Base-by-base conservation (phyloP, 2,329 filamentous ascomycete species). In the Xylariomycetidae sp. region DNA sequence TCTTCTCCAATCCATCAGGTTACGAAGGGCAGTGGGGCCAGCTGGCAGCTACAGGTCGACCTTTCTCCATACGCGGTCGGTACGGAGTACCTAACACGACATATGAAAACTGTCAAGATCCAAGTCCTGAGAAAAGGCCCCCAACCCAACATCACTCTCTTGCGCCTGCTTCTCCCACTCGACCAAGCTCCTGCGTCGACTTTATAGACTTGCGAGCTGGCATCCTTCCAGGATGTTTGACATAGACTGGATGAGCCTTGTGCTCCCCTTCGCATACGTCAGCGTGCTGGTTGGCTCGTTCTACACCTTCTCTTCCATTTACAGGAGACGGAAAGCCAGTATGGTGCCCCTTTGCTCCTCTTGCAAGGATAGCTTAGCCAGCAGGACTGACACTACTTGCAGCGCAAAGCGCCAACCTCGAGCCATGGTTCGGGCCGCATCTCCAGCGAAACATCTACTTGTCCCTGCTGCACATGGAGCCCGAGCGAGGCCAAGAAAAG, bases 361-460 rank as follows among this genome's bases (percentile, higher is more conserved):
- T 13, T 24, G 18, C 10, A 12, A 26, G 16, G 6, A 13, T 7
- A 14, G n/a, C n/a, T 25, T 14, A 7, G 12, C n/a, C 4, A 12
- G n/a, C 17, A 29, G 28, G n/a, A 17, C 24, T 24, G 9, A 5
- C 19, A 32, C 34, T 34, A 29, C 13, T 32, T 35, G 35, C 46
- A 88, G 84, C 70, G 46, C 79, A 87, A 65, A 83, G 84, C 51
- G 82, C 86, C 34, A 86, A 85, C 48, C 79, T 98, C 41, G 87
- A 85, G 47, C 88, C 90, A 48, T 98, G 92, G 90, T 98, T 98
- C 63, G 81, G 82, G 16, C 75, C 83, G 32, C 89, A 98, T 59
- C 70, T 93, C 32, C 85, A 92, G 63, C 85, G 90, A 62, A 89
- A 98, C 62, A 78, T 98, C 56, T 98, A 96, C 70, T 77, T 95